Conservation (phyloP, 345 rosid species). For the Excoecaria agallocha region DNA sequence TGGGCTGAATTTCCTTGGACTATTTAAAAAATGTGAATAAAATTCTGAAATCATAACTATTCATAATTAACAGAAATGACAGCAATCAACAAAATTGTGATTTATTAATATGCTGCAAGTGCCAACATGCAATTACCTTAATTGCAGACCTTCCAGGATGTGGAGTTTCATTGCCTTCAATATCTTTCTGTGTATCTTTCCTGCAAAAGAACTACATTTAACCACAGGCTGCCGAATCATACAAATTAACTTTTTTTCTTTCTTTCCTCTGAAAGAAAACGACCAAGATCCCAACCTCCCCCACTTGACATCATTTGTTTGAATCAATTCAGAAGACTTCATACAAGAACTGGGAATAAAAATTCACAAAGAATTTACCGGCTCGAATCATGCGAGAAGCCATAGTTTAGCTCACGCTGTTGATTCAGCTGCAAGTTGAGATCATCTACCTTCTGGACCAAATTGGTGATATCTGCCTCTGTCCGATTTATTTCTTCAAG, state of each 20-base stretch:
- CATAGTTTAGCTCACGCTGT: conserved; percentile 36
- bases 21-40: too few relatives aligned
- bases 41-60: too few relatives aligned
- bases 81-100: neutral
- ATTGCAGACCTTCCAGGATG: conserved; percentile 39
- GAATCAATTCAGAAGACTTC: neutral
- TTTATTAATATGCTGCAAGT: conserved; percentile 2
- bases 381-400: conserved; percentile 38
- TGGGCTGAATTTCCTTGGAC: too few relatives aligned
- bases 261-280: neutral
- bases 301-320: neutral
- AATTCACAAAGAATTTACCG: conserved; percentile 39
- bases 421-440: conserved; percentile 50
- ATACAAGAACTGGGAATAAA: neutral
- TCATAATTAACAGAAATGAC: too few relatives aligned
- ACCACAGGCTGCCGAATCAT: neutral
- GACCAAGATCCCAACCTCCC: neutral
- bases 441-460: conserved; percentile 61
- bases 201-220: conserved; percentile 35
- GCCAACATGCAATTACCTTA: conserved; percentile 48
- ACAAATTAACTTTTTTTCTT: neutral
- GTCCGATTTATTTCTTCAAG: conserved; percentile 61
- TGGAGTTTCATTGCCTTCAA: conserved; percentile 28
- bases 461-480: conserved; percentile 55
- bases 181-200: conserved; percentile 48